Percentiles rank a stretch among this genome's conserved stretches.
Evolutionary conservation across 305 asterid genomes (phyloP).

Genomic region (Coffea humblotiana): DNA sequence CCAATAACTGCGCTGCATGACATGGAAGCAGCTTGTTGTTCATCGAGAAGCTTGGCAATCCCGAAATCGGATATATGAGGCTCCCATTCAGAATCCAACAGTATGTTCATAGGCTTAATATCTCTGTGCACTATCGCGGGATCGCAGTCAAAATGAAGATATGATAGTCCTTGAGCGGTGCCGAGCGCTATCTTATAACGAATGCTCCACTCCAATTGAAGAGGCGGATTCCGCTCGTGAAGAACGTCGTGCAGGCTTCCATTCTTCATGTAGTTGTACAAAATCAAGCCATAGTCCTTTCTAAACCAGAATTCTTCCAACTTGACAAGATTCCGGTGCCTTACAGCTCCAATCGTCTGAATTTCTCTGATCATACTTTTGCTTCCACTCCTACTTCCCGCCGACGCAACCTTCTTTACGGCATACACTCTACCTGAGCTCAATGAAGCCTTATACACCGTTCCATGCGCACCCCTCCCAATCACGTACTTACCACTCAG

Average conservation of each 20-base stretch:
- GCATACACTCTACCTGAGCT: conserved; percentile 59
- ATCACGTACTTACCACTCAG: conserved; percentile 54
- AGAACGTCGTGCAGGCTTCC: conserved; percentile 87
- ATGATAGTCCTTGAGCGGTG: conserved; percentile 77
- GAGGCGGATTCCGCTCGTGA: conserved; percentile 41
- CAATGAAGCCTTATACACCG: conserved; percentile 66
- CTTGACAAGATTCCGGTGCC: conserved; percentile 78
- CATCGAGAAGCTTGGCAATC: conserved; percentile 74
- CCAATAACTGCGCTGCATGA: conserved; percentile 54
- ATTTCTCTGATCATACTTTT: conserved; percentile 71
- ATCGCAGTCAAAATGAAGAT: conserved; percentile 85
- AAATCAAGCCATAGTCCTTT: conserved; percentile 65
- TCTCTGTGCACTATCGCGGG: conserved; percentile 82
- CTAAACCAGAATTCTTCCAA: conserved; percentile 81
- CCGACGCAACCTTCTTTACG: conserved; percentile 57
- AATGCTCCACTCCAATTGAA: conserved; percentile 49
- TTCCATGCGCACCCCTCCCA: conserved; percentile 89
- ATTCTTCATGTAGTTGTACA: conserved; percentile 67
- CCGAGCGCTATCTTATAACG: conserved; percentile 74
- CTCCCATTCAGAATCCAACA: conserved; percentile 74
- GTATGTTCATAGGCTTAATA: conserved; percentile 77
- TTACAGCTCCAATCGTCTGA: conserved; percentile 76
- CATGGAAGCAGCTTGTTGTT: conserved; percentile 38
- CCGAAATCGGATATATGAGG: conserved; percentile 94
- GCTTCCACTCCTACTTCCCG: conserved; percentile 46